Evolutionary conservation across 768 basidiomycete genomes (phyloP).

Genomic region (Russula compacta): DNA sequence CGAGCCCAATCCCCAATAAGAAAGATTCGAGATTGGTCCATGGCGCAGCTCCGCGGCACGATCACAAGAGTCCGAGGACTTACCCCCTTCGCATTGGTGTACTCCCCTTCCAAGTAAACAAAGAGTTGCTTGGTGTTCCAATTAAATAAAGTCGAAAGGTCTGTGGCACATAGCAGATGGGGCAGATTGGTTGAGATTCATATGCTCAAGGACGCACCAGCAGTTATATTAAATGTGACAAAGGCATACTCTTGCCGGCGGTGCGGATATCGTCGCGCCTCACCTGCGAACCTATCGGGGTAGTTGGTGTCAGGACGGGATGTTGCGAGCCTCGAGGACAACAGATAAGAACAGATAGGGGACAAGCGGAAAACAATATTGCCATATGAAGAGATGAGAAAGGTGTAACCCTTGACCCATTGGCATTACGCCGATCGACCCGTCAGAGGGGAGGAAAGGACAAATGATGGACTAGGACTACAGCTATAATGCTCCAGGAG

Average conservation of each 20-base stretch:
- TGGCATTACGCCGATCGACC: background rate
- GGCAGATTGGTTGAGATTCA: background rate
- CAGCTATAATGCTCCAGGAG: background rate
- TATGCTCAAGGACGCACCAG: constrained; percentile 42
- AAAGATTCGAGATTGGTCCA: background rate
- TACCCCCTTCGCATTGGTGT: constrained; percentile 63
- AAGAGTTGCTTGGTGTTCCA: constrained; percentile 98
- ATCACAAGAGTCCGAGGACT: constrained; percentile 26
- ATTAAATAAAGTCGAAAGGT: constrained; percentile 75
- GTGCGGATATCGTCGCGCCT: constrained; percentile 39
- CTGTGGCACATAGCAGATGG: constrained; percentile 31
- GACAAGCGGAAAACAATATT: background rate
- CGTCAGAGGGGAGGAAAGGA: background rate
- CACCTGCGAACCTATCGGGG: constrained; percentile 16
- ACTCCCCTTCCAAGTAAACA: constrained; percentile 79
- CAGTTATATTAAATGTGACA: constrained; percentile 71
- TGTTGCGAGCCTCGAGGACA: background rate
- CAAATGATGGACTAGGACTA: too few relatives aligned
- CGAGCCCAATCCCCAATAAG: background rate
- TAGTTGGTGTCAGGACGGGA: background rate
- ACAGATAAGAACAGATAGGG: background rate
- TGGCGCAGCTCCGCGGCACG: background rate
- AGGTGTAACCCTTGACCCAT: constrained; percentile 2
- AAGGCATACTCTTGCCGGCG: constrained; percentile 70
- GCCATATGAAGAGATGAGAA: background rate